Evolutionary conservation across 805 yeast species (phyloP).

Genomic region (Candida piceae): DNA sequence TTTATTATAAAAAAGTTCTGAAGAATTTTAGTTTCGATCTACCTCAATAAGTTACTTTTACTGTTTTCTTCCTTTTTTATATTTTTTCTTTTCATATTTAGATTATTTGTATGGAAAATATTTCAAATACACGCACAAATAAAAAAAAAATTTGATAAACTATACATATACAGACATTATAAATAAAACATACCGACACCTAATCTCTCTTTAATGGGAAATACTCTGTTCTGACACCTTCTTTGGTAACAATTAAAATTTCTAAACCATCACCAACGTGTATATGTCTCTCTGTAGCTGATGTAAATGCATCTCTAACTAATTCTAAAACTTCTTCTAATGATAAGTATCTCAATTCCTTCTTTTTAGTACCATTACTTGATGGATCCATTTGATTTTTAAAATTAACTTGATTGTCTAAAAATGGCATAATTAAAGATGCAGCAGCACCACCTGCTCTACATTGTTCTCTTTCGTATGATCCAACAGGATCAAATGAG

Average conservation of each 20-base stretch:
- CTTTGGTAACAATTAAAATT: conserved; percentile 85
- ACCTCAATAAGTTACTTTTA: conserved; percentile 22
- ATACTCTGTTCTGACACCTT: conserved; percentile 81
- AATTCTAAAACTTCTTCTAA: conserved; percentile 83
- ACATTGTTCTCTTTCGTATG: conserved; percentile 95
- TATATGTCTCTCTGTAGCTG: conserved; percentile 97
- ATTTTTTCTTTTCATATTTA: neutral
- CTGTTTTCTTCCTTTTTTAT: neutral
- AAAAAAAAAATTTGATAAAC: neutral
- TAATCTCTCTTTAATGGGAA: conserved; percentile 86
- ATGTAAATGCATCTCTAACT: conserved; percentile 89
- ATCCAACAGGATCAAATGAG: conserved; percentile 97
- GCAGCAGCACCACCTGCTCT: conserved; percentile 99
- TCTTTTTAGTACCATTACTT: conserved; percentile 61
- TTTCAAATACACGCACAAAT: neutral
- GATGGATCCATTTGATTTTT: conserved; percentile 88
- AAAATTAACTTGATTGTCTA: conserved; percentile 95
- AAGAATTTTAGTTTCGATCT: conserved; percentile 73
- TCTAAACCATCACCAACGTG: conserved; percentile 97
- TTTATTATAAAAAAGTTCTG: conserved; percentile 78
- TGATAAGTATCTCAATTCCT: conserved; percentile 54
- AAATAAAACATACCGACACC: conserved; percentile 3
- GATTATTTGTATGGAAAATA: neutral
- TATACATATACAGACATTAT: neutral
- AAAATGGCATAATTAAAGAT: conserved; percentile 90